Percentiles rank a stretch among this genome's conserved stretches.
Conservation (phyloP, 768 basidiomycete genomes). For the Leucocoprinus leucothites region DNA sequence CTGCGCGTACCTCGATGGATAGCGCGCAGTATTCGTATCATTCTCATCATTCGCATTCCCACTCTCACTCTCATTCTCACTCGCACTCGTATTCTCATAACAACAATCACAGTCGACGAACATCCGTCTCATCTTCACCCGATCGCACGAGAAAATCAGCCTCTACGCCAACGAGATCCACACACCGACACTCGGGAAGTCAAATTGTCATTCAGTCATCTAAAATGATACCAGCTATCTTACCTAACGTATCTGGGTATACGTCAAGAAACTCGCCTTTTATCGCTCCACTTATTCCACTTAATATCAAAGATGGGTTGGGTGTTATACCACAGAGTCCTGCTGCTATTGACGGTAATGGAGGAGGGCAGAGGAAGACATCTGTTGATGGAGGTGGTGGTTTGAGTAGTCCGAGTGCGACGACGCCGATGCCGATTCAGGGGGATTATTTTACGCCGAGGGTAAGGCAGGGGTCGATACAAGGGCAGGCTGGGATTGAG, state of each 20-base stretch:
- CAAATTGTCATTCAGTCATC: constrained; percentile 52
- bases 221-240: constrained; percentile 61
- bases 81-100: not conserved
- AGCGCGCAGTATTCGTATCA: not conserved
- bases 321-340: constrained; percentile 44
- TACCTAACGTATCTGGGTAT: constrained; percentile 44
- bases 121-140: too few species aligned
- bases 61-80: not conserved
- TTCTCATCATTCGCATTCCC: not conserved
- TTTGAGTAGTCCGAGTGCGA: constrained; percentile 14
- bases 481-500: constrained; percentile 27
- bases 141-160: too few species aligned
- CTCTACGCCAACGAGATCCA: constrained; percentile 1
- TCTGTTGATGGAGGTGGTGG: constrained; percentile 39
- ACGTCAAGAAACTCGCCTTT: constrained; percentile 48
- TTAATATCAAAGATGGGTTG: constrained; percentile 27
- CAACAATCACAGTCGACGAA: too few species aligned
- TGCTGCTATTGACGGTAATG: constrained; percentile 29
- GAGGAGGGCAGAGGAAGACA: not conserved
- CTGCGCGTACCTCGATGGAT: not conserved
- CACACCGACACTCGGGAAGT: constrained; percentile 12
- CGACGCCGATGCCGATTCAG: constrained; percentile 19
- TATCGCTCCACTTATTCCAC: constrained; percentile 56
- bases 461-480: constrained; percentile 43
- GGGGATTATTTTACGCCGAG: constrained; percentile 55